Percentiles rank a stretch among this genome's conserved stretches.
phyloP scores from a whole-genome alignment of 441 rosid genomes.

The Pelargonium cotyledonis region DNA sequence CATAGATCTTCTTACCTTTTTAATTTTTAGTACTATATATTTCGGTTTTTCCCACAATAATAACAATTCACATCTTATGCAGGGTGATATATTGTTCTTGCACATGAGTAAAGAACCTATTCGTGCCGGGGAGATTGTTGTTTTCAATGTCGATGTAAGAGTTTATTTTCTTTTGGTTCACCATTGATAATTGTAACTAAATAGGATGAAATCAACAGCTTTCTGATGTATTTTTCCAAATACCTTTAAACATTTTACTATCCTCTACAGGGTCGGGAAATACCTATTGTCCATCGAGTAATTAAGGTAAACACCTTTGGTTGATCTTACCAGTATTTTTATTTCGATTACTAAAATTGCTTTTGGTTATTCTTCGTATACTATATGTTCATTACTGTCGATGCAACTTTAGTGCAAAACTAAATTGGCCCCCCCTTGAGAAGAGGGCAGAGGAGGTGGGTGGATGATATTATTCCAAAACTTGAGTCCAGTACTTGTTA shows the following conservation, averaged over 20 bases:
- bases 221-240: neutral
- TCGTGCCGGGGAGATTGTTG: constrained; percentile 80
- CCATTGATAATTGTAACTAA: neutral
- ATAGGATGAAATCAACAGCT: too few species aligned
- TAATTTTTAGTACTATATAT: neutral
- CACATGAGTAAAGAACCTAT: constrained; percentile 70
- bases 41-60: neutral
- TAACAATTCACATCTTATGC: constrained; percentile 20
- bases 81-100: constrained; percentile 86
- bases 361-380: constrained; percentile 5
- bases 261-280: constrained; percentile 44
- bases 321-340: neutral
- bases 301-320: constrained; percentile 42
- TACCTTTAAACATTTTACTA: neutral
- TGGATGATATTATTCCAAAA: neutral
- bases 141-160: constrained; percentile 63
- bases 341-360: neutral
- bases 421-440: neutral
- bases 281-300: constrained; percentile 86
- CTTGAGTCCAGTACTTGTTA: too few species aligned
- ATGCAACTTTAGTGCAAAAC: neutral
- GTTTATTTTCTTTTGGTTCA: neutral
- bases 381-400: neutral
- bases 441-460: neutral
- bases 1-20: neutral